Base-by-base conservation (phyloP, 768 basidiomycete genomes). In the Leucosporidium creatinivorum region DNA sequence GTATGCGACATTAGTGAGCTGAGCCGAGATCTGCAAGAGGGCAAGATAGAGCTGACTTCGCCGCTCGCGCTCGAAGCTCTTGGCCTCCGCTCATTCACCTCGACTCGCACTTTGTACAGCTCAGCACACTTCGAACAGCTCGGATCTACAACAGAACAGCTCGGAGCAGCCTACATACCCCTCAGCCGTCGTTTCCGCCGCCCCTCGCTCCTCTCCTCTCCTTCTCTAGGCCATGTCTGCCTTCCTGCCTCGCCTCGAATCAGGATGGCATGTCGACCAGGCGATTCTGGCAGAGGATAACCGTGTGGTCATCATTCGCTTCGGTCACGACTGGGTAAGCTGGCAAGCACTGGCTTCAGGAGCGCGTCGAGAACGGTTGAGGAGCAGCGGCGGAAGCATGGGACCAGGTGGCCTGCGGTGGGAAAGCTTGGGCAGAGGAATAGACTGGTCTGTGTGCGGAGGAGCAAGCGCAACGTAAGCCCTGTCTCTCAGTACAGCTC, bases 261-360 rank as follows among this genome's bases (percentile, higher is more conserved):
- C 66, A 0, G 79, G 93, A 49, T 97, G 94, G 94, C 96, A 99
- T 77, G 96, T 99, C 68, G 96, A 99, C 76, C 93, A 97, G 77
- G 92, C 96, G 12, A 98, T 99, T 79, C 91, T 96, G 73, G 93
- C 91, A 0, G 96, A 99, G 78, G 96, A 99, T 78, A 92, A 96
- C 75, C 84, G 96, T 52, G 85, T 96, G 44, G 94, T 97, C 30
- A 89, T 92, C 62, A 87, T 97, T 57, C 87, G 93, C 5, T 98
- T 97, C 76, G 94, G 93, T 0, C 89, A 92, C 76, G 93, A 93
- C 78, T 88, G 87, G 49, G 73, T 72, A 25, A 56, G 71, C 51
- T 12, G 8, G 61, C 21, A 54, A n/a, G 31, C 31, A 25, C 8
- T 30, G 44, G 17, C 39, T 21, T 36, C 25, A 17, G 2, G 63